Evolutionary conservation across 495 filamentous ascomycete species (phyloP).

Genomic region (Penicillium antarcticum): DNA sequence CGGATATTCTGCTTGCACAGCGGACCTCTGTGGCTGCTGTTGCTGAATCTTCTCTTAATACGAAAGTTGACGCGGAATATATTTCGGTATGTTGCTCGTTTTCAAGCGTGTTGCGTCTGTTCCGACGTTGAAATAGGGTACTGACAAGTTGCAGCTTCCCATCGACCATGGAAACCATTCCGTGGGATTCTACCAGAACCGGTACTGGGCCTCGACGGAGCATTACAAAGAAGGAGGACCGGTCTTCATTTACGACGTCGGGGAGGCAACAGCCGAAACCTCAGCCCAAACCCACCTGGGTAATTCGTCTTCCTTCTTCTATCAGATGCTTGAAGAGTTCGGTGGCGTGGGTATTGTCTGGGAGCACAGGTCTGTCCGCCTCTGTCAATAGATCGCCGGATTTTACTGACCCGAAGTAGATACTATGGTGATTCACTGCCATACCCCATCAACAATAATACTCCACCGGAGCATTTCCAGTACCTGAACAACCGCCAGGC

Average conservation of each 20-base stretch:
- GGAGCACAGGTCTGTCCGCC: slow-evolving; percentile 50
- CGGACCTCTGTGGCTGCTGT: slow-evolving; percentile 5
- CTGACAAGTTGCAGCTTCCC: slow-evolving; percentile 33
- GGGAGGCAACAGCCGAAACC: slow-evolving; percentile 38
- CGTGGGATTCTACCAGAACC: slow-evolving; percentile 48
- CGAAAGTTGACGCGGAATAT: slow-evolving; percentile 16
- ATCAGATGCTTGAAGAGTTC: slow-evolving; percentile 41
- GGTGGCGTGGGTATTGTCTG: slow-evolving; percentile 53
- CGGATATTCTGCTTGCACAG: slow-evolving; percentile 13
- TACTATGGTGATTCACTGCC: slow-evolving; percentile 54
- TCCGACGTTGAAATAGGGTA: background rate
- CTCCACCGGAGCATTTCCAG: slow-evolving; percentile 44
- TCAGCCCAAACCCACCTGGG: slow-evolving; percentile 28
- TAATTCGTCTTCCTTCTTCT: slow-evolving; percentile 40
- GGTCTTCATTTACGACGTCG: slow-evolving; percentile 52
- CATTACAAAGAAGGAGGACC: slow-evolving; percentile 51
- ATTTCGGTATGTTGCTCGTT: slow-evolving; percentile 17
- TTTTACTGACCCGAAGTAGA: slow-evolving; percentile 18
- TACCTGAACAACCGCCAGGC: slow-evolving; percentile 51
- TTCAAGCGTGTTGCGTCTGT: background rate
- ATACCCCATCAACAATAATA: slow-evolving; percentile 39
- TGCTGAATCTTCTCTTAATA: background rate
- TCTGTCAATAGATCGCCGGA: background rate
- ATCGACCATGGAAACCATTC: slow-evolving; percentile 42
- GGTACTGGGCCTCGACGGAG: slow-evolving; percentile 52